A percentile compares a stretch with the other conserved stretches of the same genome.
These are phyloP conservation scores for Bacterosira constricta DNA, from an alignment of 108 stramenopile genomes.

Conservation along the genomic window DNA sequence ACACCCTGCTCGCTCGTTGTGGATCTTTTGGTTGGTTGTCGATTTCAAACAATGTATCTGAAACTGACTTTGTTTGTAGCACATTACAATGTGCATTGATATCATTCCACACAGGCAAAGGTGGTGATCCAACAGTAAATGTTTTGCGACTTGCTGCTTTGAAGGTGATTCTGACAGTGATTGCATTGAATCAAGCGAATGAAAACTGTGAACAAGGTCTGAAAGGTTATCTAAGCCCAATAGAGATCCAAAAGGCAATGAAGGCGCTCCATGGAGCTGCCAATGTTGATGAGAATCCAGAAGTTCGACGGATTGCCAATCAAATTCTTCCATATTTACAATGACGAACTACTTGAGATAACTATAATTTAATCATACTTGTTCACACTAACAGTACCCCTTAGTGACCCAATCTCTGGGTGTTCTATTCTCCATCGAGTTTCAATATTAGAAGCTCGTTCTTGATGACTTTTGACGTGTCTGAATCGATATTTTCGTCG, in stretches of 20 bases:
- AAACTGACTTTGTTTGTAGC: constrained; percentile 8
- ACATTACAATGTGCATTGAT: constrained; percentile 24
- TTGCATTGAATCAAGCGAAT: constrained; percentile 17
- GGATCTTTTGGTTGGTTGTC: constrained; percentile 25
- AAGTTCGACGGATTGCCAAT: constrained; percentile 24
- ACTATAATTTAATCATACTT: too few relatives aligned
- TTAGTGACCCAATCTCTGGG: too few relatives aligned
- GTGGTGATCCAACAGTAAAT: neutral
- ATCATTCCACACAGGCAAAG: constrained; percentile 10
- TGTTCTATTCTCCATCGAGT: too few relatives aligned
- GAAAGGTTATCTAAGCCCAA: constrained; percentile 1
- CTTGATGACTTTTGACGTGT: too few relatives aligned
- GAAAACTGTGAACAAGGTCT: neutral
- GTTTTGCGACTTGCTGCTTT: constrained; percentile 27
- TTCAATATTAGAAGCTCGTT: too few relatives aligned
- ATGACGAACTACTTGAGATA: too few relatives aligned
- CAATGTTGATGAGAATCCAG: constrained; percentile 26
- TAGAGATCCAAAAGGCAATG: constrained; percentile 20
- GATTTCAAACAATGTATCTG: neutral
- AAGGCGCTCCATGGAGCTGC: constrained; percentile 14
- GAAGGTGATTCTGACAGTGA: constrained; percentile 27
- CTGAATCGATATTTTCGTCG: too few relatives aligned
- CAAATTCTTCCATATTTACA: constrained; percentile 22
- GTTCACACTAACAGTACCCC: too few relatives aligned
- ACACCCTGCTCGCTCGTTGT: constrained; percentile 28